phyloP scores from a whole-genome alignment of 2,329 filamentous ascomycete species.

The Clonostachys chloroleuca region DNA sequence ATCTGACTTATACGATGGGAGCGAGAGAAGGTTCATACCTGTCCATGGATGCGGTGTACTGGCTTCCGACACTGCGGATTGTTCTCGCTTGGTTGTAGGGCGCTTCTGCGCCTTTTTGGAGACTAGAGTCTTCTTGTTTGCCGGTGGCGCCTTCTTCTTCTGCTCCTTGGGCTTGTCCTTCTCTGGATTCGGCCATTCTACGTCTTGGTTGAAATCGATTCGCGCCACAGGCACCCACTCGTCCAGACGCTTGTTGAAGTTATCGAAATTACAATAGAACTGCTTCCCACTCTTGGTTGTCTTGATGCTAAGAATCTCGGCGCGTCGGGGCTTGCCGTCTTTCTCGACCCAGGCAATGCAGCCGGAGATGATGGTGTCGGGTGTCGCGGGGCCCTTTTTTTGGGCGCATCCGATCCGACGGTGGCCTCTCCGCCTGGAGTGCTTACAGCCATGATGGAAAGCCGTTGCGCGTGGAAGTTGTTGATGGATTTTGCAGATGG shows the following conservation, averaged over 20 bases:
- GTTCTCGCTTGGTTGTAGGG: slow-evolving; percentile 44
- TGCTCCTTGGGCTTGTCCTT: slow-evolving; percentile 72
- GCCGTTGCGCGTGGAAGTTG: neutral
- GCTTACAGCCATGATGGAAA: slow-evolving; percentile 45
- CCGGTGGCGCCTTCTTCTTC: slow-evolving; percentile 68
- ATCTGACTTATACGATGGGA: neutral
- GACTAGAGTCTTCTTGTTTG: slow-evolving; percentile 45
- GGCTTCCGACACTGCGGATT: slow-evolving; percentile 44
- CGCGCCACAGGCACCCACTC: slow-evolving; percentile 86
- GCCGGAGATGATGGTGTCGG: slow-evolving; percentile 67
- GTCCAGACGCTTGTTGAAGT: slow-evolving; percentile 83
- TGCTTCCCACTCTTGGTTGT: slow-evolving; percentile 83
- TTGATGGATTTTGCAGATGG: neutral
- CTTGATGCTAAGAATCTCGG: slow-evolving; percentile 93
- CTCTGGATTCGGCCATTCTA: slow-evolving; percentile 93
- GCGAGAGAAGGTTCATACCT: slow-evolving; percentile 14
- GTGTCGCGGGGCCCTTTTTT: slow-evolving; percentile 74
- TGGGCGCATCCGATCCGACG: slow-evolving; percentile 52
- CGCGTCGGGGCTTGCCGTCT: slow-evolving; percentile 82
- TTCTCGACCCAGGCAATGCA: slow-evolving; percentile 60
- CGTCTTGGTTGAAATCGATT: slow-evolving; percentile 83
- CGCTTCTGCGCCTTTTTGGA: slow-evolving; percentile 57
- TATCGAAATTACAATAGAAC: slow-evolving; percentile 97
- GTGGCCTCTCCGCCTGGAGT: slow-evolving; percentile 44
- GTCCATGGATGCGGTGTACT: slow-evolving; percentile 50